phyloP scores from a whole-genome alignment of 2,329 filamentous ascomycete genomes.

The Xylaria hypoxylon region DNA sequence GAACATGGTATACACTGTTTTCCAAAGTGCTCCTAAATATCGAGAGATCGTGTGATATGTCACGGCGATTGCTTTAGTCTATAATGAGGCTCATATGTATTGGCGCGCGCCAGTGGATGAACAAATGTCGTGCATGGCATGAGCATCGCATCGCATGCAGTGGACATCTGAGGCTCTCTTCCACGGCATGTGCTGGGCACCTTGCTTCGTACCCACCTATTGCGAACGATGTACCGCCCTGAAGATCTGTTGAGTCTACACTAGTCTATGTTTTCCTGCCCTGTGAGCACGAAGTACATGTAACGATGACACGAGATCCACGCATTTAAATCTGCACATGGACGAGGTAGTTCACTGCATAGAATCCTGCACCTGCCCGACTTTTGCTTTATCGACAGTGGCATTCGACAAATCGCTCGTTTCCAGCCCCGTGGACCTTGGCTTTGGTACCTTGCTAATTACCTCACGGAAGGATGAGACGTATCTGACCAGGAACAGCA shows the following conservation, averaged over 20 bases:
- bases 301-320: constrained; percentile 51
- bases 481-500: background rate
- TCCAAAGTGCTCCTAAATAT: background rate
- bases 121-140: constrained; percentile 50
- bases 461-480: constrained; percentile 19
- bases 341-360: constrained; percentile 45
- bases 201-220: constrained; percentile 46
- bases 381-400: constrained; percentile 42
- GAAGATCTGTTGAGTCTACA: constrained; percentile 29
- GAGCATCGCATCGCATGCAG: constrained; percentile 48
- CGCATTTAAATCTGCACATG: constrained; percentile 37
- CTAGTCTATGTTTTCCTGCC: constrained; percentile 18
- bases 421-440: constrained; percentile 44
- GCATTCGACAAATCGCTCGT: constrained; percentile 39
- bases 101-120: constrained; percentile 39
- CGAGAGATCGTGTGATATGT: constrained; percentile 1
- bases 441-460: constrained; percentile 42
- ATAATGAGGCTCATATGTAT: constrained; percentile 35
- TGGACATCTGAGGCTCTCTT: constrained; percentile 50
- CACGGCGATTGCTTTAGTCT: constrained; percentile 26
- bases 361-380: constrained; percentile 47
- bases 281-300: constrained; percentile 38
- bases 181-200: constrained; percentile 43
- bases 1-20: background rate
- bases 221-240: constrained; percentile 41